Evolutionary conservation across 2,329 filamentous ascomycete species (phyloP).

Genomic region (Basipetospora sp.): DNA sequence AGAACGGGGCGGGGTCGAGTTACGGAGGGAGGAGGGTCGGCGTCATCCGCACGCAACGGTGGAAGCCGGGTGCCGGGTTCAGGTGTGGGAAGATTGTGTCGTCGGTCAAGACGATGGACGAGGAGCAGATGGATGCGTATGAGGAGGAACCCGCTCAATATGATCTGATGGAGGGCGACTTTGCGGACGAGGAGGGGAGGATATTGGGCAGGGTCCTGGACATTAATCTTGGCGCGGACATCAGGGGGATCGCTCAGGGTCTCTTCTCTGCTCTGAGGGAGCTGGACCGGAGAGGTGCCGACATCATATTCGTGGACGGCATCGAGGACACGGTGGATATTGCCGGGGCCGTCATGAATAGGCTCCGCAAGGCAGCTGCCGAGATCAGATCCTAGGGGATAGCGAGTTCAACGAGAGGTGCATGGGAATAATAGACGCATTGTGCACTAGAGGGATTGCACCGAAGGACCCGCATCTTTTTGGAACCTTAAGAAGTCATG

Average conservation of each 20-base stretch:
- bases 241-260: conserved; percentile 64
- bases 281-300: conserved; percentile 63
- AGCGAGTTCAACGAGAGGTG: too few species aligned
- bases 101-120: conserved; percentile 12
- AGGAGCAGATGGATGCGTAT: conserved; percentile 13
- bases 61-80: conserved; percentile 31
- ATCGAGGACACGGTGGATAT: conserved; percentile 67
- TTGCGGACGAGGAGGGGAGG: conserved; percentile 20
- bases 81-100: conserved; percentile 11
- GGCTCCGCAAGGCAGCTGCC: conserved; percentile 62
- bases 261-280: conserved; percentile 78
- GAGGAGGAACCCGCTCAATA: conserved; percentile 19
- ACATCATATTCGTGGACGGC: conserved; percentile 82
- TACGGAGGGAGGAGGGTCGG: conserved; percentile 25
- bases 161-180: conserved; percentile 26
- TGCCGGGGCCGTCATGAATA: conserved; percentile 75
- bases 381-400: conserved; percentile 40
- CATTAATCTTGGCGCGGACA: conserved; percentile 56
- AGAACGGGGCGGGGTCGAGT: background rate
- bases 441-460: too few species aligned
- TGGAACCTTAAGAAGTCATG: too few species aligned
- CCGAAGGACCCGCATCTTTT: too few species aligned
- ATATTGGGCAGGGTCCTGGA: conserved; percentile 41
- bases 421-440: background rate
- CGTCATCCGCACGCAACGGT: conserved; percentile 40